Percentiles rank a stretch among this genome's conserved stretches.
phyloP scores from a whole-genome alignment of 306 rosid genomes.

The Canavalia gladiata region DNA sequence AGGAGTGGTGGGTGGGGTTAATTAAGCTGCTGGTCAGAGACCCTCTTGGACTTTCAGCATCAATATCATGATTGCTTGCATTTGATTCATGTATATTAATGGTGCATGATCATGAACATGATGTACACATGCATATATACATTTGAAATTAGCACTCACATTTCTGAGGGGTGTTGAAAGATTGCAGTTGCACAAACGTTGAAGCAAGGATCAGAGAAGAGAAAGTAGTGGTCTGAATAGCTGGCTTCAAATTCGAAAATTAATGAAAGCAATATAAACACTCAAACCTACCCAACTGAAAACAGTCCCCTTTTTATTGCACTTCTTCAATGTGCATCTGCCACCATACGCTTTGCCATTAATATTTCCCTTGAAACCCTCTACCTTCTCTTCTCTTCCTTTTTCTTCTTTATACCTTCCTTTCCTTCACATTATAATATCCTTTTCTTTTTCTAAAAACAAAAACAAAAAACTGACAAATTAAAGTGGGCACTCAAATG shows the following conservation, averaged over 20 bases:
- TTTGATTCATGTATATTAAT: slow-evolving; percentile 65
- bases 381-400: slow-evolving; percentile 41
- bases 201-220: slow-evolving; percentile 44
- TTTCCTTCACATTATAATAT: neutral
- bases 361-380: slow-evolving; percentile 59
- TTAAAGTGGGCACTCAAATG: slow-evolving; percentile 28
- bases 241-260: slow-evolving; percentile 36
- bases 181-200: slow-evolving; percentile 53
- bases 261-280: slow-evolving; percentile 67
- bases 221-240: slow-evolving; percentile 26
- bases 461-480: neutral
- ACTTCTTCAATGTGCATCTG: slow-evolving; percentile 81
- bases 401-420: neutral
- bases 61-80: slow-evolving; percentile 84
- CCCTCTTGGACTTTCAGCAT: slow-evolving; percentile 59
- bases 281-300: slow-evolving; percentile 90
- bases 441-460: neutral
- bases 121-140: neutral
- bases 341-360: slow-evolving; percentile 70
- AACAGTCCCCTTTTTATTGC: slow-evolving; percentile 67
- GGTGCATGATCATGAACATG: slow-evolving; percentile 23
- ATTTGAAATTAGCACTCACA: neutral
- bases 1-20: slow-evolving; percentile 72
- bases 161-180: neutral
- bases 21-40: slow-evolving; percentile 54